Percentiles rank a stretch among this genome's conserved stretches.
These are phyloP conservation scores for Talaromyces atroroseus DNA, from an alignment of 2,329 filamentous ascomycete species.

Conservation along the genomic window DNA sequence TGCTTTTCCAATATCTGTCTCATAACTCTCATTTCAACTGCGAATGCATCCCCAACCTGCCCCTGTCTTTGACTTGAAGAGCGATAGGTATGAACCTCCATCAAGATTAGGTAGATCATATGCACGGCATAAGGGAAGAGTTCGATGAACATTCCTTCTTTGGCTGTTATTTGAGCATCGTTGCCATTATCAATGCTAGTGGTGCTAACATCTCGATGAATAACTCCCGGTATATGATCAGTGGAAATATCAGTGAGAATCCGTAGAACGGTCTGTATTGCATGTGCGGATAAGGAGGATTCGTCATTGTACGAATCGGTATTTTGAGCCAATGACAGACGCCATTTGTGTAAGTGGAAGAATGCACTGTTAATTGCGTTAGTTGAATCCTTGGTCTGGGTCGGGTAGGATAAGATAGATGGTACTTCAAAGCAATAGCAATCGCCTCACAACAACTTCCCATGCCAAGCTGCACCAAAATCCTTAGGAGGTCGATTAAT, in stretches of 20 bases:
- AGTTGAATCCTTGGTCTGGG: background rate
- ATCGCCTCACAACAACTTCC: background rate
- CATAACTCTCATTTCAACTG: background rate
- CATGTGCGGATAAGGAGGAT: background rate
- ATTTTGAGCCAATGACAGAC: background rate
- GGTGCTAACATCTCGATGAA: background rate
- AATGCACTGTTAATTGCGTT: background rate
- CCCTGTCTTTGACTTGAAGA: background rate
- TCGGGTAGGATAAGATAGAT: background rate
- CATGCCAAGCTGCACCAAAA: conserved; percentile 1
- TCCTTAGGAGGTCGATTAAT: background rate
- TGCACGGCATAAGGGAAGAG: background rate
- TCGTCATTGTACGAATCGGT: background rate
- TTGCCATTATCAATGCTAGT: background rate
- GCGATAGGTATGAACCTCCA: background rate
- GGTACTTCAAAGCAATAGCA: background rate
- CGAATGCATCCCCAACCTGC: background rate
- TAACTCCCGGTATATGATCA: background rate
- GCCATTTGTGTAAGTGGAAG: conserved; percentile 1
- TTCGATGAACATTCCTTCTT: background rate
- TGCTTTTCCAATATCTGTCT: background rate
- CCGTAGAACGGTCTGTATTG: background rate
- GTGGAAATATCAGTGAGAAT: background rate
- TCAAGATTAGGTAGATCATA: background rate
- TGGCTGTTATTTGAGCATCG: background rate